Evolutionary conservation across 2,329 filamentous ascomycete species (phyloP).

Genomic region (Fusarium sp.): DNA sequence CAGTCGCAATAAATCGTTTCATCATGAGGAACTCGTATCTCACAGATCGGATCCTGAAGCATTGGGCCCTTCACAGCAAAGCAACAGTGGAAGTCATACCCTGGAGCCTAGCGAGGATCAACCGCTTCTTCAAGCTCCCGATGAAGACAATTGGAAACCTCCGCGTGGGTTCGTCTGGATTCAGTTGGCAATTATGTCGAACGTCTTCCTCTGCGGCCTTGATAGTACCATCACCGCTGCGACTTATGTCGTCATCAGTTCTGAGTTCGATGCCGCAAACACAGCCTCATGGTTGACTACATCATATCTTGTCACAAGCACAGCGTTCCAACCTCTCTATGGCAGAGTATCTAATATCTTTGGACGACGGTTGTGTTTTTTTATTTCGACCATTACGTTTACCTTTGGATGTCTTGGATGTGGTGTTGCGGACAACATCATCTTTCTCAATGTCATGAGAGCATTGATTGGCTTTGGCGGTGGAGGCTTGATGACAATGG

Average conservation of each 20-base stretch:
- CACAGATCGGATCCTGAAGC: neutral
- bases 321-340: constrained; percentile 77
- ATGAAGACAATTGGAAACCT: constrained; percentile 53
- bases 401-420: constrained; percentile 72
- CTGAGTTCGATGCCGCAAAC: constrained; percentile 77
- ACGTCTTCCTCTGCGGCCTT: constrained; percentile 73
- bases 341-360: constrained; percentile 77
- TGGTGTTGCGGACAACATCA: constrained; percentile 65
- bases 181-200: constrained; percentile 69
- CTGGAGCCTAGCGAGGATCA: constrained; percentile 29
- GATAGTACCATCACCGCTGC: constrained; percentile 79
- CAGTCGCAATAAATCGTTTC: too few relatives aligned
- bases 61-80: neutral
- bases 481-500: constrained; percentile 75
- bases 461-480: constrained; percentile 75
- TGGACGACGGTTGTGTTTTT: constrained; percentile 69
- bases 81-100: neutral
- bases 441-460: constrained; percentile 70
- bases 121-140: constrained; percentile 33
- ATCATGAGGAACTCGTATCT: neutral
- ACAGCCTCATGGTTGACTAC: constrained; percentile 80
- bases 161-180: constrained; percentile 66
- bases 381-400: constrained; percentile 71
- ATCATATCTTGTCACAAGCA: constrained; percentile 75
- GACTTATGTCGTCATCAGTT: constrained; percentile 77